Base-by-base conservation (phyloP, 371 early-diverging fungal genomes). In the Choanephora cucurbitarum region DNA sequence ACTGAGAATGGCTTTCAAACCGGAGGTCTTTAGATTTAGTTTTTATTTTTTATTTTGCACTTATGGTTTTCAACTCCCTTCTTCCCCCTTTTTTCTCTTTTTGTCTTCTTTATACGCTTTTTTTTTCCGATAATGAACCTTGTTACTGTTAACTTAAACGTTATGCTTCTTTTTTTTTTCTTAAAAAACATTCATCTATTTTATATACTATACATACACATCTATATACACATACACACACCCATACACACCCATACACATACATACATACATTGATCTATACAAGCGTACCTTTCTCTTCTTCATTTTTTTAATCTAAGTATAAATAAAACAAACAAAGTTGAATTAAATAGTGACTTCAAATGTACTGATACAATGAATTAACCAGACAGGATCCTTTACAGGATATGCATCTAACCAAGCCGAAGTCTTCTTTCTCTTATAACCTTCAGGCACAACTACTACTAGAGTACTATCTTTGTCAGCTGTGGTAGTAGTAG, bases 401-500 rank as follows among this genome's bases (percentile, higher is more conserved):
- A 37, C 37, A 13, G 37, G 9, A 37, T 37, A 37, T 37, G 9
- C 13, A 37, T 37, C 49, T 18, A 48, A 33, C 18, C 17, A 28
- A 10, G 14, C 45, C 4, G 19, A 2, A 5, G 24, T 24, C 2
- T 24, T 45, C 10, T 24, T 31, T 18, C 4, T n/a, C 48, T 13
- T 5, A 67, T 61, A 14, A 61, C 55, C 28, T 6, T 43, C 8
- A 17, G 49, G 42, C 24, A 55, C 41, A 24, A 59, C 37, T 7
- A 18, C 28, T 19, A 1, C 15, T n/a, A 10, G 22, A 22, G 0
- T 53, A 18, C 24, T 55, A n/a, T 41, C 50, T 14, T 15, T 41
- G 3, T 39, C 44, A 2, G 17, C 31, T 14, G 43, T 41, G 9
- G 60, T 34, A 0, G 73, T 70, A 18, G 43, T 41, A 13, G 60